Evolutionary conservation across 345 rosid species (phyloP).

Genomic region (Anacardium occidentale): DNA sequence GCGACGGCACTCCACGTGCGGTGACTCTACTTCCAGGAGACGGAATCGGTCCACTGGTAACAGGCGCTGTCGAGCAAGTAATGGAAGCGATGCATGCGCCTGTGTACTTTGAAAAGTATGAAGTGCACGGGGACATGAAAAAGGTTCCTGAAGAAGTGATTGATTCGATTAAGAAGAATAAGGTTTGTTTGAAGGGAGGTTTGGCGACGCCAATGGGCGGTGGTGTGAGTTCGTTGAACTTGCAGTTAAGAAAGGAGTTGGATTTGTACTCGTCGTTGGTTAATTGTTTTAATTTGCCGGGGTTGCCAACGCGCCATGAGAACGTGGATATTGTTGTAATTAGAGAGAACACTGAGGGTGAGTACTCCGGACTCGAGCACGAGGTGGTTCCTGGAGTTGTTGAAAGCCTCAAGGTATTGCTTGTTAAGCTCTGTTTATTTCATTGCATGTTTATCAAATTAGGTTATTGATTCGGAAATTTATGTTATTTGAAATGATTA

Average conservation of each 20-base stretch:
- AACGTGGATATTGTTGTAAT: conserved; percentile 87
- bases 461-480: background rate
- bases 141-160: conserved; percentile 74
- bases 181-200: conserved; percentile 89
- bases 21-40: conserved; percentile 92
- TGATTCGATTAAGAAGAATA: conserved; percentile 84
- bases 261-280: conserved; percentile 88
- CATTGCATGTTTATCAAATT: background rate
- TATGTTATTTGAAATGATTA: background rate
- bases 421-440: background rate
- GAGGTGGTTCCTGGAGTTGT: conserved; percentile 97
- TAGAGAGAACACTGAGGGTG: conserved; percentile 95
- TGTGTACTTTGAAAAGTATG: conserved; percentile 74
- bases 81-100: conserved; percentile 99
- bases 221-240: conserved; percentile 83
- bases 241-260: conserved; percentile 84
- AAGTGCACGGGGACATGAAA: conserved; percentile 81
- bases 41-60: conserved; percentile 88
- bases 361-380: conserved; percentile 86
- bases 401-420: conserved; percentile 85
- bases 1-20: conserved; percentile 78
- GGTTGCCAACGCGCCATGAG: conserved; percentile 74
- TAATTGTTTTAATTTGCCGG: conserved; percentile 78
- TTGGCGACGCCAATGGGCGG: conserved; percentile 88
- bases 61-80: conserved; percentile 85